Conservation (phyloP, 352 stramenopile genomes). For the Achlya hypogyna region DNA sequence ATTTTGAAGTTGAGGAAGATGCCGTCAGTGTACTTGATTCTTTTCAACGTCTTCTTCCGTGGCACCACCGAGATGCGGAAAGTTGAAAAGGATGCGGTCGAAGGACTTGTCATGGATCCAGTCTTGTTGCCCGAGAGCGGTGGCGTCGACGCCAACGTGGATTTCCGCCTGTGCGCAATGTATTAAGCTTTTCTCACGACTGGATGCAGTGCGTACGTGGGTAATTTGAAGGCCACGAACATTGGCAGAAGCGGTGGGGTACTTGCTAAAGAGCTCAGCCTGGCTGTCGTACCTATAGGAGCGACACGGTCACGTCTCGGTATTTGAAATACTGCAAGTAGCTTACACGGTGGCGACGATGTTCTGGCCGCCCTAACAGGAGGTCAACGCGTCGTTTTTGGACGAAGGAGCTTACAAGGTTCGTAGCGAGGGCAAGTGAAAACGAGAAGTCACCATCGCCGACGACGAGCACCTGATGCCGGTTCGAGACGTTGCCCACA, state of each 20-base stretch:
- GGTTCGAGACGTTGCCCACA: slow-evolving; percentile 62
- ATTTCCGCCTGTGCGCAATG: slow-evolving; percentile 33
- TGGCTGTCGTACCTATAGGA: slow-evolving; percentile 39
- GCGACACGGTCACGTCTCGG: neutral
- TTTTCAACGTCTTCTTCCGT: slow-evolving; percentile 75
- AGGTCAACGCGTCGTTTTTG: neutral
- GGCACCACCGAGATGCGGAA: slow-evolving; percentile 72
- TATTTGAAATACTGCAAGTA: neutral
- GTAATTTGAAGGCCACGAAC: slow-evolving; percentile 61
- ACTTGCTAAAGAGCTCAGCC: slow-evolving; percentile 59
- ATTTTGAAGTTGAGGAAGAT: too few species aligned
- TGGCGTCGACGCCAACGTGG: slow-evolving; percentile 62
- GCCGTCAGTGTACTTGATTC: slow-evolving; percentile 62
- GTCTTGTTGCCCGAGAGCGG: slow-evolving; percentile 41
- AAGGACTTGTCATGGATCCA: slow-evolving; percentile 47
- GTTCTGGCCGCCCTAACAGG: slow-evolving; percentile 43
- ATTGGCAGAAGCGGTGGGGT: slow-evolving; percentile 53
- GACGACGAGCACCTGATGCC: slow-evolving; percentile 66
- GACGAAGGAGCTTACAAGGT: slow-evolving; percentile 33
- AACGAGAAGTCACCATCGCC: slow-evolving; percentile 84
- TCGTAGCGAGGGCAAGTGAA: slow-evolving; percentile 59
- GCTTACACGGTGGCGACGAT: slow-evolving; percentile 55
- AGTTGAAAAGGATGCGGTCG: slow-evolving; percentile 77
- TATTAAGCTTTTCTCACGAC: neutral
- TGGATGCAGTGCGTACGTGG: slow-evolving; percentile 27